Evolutionary conservation across 192 early-diverging fungal species (phyloP).

Genomic region (Coemansia sp.): DNA sequence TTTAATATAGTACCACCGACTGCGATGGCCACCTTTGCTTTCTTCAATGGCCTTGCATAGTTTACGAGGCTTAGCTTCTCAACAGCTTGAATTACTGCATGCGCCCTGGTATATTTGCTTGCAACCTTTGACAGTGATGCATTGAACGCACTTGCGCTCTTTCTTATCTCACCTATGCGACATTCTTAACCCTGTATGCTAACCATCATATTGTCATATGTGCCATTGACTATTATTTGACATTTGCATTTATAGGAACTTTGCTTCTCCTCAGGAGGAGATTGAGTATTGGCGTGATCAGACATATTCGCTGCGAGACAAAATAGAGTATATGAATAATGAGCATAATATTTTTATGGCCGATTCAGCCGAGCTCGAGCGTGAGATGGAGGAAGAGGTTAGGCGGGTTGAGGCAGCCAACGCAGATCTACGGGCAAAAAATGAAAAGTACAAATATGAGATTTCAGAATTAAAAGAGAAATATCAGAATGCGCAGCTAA

Average conservation of each 20-base stretch:
- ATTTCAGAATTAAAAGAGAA: constrained; percentile 74
- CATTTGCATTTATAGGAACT: constrained; percentile 25
- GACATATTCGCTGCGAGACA: constrained; percentile 56
- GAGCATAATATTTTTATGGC: constrained; percentile 65
- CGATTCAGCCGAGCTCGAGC: constrained; percentile 68
- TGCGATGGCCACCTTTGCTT: too few species aligned
- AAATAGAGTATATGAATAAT: constrained; percentile 57
- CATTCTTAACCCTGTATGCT: too few species aligned
- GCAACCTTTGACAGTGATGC: too few species aligned
- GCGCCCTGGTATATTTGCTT: too few species aligned
- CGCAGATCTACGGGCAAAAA: constrained; percentile 62
- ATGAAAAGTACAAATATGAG: constrained; percentile 65
- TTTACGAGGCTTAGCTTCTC: too few species aligned
- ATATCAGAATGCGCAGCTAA: constrained; percentile 64
- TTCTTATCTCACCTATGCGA: too few species aligned
- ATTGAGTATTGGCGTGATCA: constrained; percentile 64
- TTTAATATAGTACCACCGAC: too few species aligned
- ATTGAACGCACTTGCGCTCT: too few species aligned
- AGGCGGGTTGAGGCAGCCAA: constrained; percentile 65
- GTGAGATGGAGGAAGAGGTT: constrained; percentile 71
- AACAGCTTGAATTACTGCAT: too few species aligned
- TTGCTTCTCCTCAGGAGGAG: constrained; percentile 63
- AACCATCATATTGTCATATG: too few species aligned
- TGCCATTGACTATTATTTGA: too few species aligned
- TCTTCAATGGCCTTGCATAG: too few species aligned